Evolutionary conservation across 345 rosid genomes (phyloP).

Genomic region (Arabis alpina): DNA sequence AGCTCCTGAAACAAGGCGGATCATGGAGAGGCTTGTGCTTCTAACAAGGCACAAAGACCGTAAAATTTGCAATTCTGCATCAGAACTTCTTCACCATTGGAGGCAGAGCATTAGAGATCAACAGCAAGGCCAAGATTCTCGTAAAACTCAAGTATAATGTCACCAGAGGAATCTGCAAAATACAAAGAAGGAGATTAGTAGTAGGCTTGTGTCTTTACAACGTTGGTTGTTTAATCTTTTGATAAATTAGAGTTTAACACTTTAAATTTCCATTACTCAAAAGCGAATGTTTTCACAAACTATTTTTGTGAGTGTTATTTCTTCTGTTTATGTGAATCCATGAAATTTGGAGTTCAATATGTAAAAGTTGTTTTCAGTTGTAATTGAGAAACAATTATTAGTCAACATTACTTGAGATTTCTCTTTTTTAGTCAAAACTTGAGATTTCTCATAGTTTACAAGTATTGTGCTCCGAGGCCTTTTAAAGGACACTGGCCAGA

Average conservation of each 20-base stretch:
- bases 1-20: background rate
- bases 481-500: too few species aligned
- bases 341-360: background rate
- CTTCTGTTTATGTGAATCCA: background rate
- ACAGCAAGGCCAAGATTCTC: background rate
- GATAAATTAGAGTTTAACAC: background rate
- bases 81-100: slow-evolving; percentile 8
- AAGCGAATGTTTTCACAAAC: background rate
- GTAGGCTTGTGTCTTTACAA: background rate
- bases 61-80: slow-evolving; percentile 5
- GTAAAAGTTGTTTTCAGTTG: too few species aligned
- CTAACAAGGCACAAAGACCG: slow-evolving; percentile 23
- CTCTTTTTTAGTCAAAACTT: too few species aligned
- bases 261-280: too few species aligned
- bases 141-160: background rate
- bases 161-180: too few species aligned
- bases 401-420: too few species aligned
- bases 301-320: background rate
- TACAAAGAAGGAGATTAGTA: too few species aligned
- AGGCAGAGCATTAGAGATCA: slow-evolving; percentile 18
- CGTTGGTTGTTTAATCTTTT: too few species aligned
- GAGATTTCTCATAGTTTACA: too few species aligned
- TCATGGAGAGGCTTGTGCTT: slow-evolving; percentile 7
- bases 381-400: too few species aligned
- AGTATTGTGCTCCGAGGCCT: too few species aligned